These are phyloP conservation scores for Penicillium corylophilum DNA, from an alignment of 2,329 filamentous ascomycete genomes.

Conservation along the genomic window DNA sequence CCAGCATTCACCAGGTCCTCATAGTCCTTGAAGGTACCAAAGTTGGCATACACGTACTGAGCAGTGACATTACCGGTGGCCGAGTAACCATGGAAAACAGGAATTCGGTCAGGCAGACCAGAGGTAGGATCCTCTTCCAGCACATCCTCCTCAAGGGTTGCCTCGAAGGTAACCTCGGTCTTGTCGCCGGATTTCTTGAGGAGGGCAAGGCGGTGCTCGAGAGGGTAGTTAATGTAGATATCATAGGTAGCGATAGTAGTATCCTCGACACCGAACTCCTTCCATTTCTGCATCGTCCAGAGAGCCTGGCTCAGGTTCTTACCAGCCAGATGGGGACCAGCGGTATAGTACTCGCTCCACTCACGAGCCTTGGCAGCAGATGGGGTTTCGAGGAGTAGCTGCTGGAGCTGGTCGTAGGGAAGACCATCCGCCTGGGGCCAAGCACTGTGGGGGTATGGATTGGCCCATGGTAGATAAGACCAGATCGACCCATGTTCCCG, in stretches of 20 bases:
- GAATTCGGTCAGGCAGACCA: constrained; percentile 68
- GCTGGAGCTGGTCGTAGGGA: constrained; percentile 55
- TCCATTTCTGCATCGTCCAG: constrained; percentile 74
- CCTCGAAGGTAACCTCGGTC: constrained; percentile 69
- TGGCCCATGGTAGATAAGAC: constrained; percentile 42
- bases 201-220: constrained; percentile 67
- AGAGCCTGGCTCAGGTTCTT: constrained; percentile 74
- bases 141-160: constrained; percentile 78
- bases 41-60: constrained; percentile 85
- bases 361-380: constrained; percentile 59
- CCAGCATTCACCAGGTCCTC: constrained; percentile 76
- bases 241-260: constrained; percentile 67
- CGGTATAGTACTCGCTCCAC: constrained; percentile 77
- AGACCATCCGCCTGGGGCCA: constrained; percentile 50
- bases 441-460: constrained; percentile 36
- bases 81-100: constrained; percentile 93
- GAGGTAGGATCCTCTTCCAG: constrained; percentile 80
- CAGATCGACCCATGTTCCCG: constrained; percentile 38
- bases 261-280: constrained; percentile 64
- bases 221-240: constrained; percentile 74
- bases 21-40: constrained; percentile 82
- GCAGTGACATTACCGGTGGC: constrained; percentile 89
- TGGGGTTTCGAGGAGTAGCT: constrained; percentile 56
- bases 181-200: constrained; percentile 49
- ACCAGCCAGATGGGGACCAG: constrained; percentile 72